These are phyloP conservation scores for Parathielavia appendiculata DNA, from an alignment of 495 filamentous ascomycete species.

Conservation along the genomic window DNA sequence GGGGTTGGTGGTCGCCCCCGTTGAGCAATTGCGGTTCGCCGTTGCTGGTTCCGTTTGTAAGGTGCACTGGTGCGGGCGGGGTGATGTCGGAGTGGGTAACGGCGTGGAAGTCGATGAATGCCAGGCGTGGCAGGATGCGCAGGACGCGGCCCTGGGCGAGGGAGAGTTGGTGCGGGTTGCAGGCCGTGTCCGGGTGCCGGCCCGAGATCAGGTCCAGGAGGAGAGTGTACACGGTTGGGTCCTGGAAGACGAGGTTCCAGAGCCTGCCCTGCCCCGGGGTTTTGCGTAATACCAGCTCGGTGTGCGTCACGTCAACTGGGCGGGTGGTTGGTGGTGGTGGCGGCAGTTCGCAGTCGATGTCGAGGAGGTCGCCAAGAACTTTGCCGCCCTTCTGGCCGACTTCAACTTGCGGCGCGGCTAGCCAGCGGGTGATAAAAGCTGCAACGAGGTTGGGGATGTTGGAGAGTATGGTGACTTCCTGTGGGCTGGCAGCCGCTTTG, in stretches of 20 bases:
- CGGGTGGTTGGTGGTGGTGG: conserved; percentile 37
- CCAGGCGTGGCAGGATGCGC: conserved; percentile 62
- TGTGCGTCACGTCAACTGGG: conserved; percentile 3
- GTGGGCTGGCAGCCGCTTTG: conserved; percentile 58
- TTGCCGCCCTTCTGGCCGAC: conserved; percentile 65
- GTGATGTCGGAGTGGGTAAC: conserved; percentile 55
- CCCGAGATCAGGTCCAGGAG: conserved; percentile 58
- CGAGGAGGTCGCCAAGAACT: conserved; percentile 64
- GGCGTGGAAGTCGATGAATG: conserved; percentile 56
- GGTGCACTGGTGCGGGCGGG: conserved; percentile 55
- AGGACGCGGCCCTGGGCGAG: conserved; percentile 74
- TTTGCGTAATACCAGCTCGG: conserved; percentile 36
- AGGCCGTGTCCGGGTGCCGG: conserved; percentile 35
- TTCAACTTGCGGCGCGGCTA: conserved; percentile 62
- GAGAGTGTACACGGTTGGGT: conserved; percentile 59
- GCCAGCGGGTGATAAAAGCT: conserved; percentile 63
- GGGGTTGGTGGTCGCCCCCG: not conserved
- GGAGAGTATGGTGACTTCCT: conserved; percentile 64
- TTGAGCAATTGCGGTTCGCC: not conserved
- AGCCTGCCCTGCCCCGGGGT: conserved; percentile 58
- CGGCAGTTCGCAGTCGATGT: conserved; percentile 56
- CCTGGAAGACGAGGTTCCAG: conserved; percentile 67
- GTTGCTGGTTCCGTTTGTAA: conserved; percentile 26
- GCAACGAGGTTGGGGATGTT: conserved; percentile 57
- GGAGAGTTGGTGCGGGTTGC: conserved; percentile 57